Base-by-base conservation (phyloP, 257 asterid species). In the Misopates orontium region DNA sequence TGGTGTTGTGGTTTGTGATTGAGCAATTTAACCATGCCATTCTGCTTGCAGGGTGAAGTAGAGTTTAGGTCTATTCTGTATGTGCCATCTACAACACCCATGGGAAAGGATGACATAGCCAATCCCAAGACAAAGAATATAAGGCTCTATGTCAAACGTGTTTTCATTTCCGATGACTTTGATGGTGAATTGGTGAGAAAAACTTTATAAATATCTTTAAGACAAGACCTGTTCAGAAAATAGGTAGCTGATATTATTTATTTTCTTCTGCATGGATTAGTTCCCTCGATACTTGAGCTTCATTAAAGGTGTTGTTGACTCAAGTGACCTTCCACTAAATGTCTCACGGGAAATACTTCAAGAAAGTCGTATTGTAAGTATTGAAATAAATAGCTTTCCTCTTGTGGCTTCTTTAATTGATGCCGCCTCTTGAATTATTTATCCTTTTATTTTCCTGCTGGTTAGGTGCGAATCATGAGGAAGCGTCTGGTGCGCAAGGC, bases 401-500 rank as follows among this genome's bases (percentile, higher is more conserved):
- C 21, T 41, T 32, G 22, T 28, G 10, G 56, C 36, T 54, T 44
- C 54, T 18, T 24, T 21, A 1, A n/a, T 3, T 18, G 42, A 47
- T 22, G 66, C 32, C 40, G 21, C n/a, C 42, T 56, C n/a, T 62
- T 54, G 6, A 22, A 56, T 73, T 62, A 70, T 19, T 71, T 20
- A 65, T 60, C 17, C 2, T 55, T 59, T 48, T 11, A 24, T 65
- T 10, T 51, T 56, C 62, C 39, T 47, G 64, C 49, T 31, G 45
- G 71, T 18, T 71, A 94, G 99, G 95, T 94, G 57, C 95, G 98
- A 39, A 85, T 94, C 69, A 94, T 94, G 99, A 8, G 73, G 83
- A 94, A 90, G 75, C 96, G 99, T 42, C 67, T 94, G 96, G 99
- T 94, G 75, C 91, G 99, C 71, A 94, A 94, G 85, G 98, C 99